These are phyloP conservation scores for Schizosaccharomyces japonicus DNA, from an alignment of 805 yeast species.

Conservation along the genomic window DNA sequence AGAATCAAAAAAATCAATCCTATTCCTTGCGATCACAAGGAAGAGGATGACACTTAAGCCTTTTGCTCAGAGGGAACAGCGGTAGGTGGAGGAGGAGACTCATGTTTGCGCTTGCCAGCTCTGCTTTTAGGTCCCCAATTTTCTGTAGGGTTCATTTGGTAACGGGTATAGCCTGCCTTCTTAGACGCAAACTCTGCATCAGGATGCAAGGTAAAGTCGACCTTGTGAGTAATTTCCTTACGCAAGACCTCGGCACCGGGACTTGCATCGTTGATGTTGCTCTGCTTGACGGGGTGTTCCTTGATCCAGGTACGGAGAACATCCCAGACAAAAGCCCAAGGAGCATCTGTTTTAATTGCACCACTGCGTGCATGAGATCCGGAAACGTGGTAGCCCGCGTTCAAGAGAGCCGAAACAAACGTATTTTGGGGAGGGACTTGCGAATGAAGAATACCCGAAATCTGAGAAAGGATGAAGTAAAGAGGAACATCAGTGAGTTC, in stretches of 20 bases:
- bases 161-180: constrained; percentile 59
- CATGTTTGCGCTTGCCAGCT: constrained; percentile 22
- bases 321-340: constrained; percentile 57
- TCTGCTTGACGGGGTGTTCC: constrained; percentile 19
- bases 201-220: constrained; percentile 36
- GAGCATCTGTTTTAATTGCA: constrained; percentile 73
- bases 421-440: constrained; percentile 60
- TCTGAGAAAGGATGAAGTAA: constrained; percentile 52
- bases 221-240: constrained; percentile 11
- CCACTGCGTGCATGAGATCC: constrained; percentile 75
- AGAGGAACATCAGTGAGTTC: constrained; percentile 49
- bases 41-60: no score
- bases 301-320: constrained; percentile 41
- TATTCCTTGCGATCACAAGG: no score
- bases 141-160: constrained; percentile 76
- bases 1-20: no score
- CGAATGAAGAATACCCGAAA: constrained; percentile 47
- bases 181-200: constrained; percentile 38
- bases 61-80: no score
- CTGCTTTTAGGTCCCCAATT: constrained; percentile 95
- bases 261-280: constrained; percentile 15
- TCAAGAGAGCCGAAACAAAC: constrained; percentile 59
- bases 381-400: constrained; percentile 59
- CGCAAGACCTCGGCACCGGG: constrained; percentile 15
- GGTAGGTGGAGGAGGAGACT: no score